Conservation (phyloP, 2,329 filamentous ascomycete genomes). For the Parascedosporium putredinis region DNA sequence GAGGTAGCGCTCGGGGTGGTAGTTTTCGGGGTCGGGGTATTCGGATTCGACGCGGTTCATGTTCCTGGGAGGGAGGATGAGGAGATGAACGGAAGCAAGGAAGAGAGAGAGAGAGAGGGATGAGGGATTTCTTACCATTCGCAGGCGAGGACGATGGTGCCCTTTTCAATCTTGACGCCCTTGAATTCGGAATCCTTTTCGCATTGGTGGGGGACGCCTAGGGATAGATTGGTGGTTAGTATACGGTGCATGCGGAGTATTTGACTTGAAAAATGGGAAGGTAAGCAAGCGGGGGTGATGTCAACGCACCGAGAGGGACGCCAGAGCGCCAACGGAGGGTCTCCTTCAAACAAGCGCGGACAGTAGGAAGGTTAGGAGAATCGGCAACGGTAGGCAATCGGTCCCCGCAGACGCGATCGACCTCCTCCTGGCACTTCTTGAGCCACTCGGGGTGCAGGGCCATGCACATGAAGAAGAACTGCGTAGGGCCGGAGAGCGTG, state of each 20-base stretch:
- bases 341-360: conserved; percentile 47
- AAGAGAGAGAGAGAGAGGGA: not conserved
- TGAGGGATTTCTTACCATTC: conserved; percentile 30
- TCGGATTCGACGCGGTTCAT: conserved; percentile 47
- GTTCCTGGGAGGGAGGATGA: conserved; percentile 24
- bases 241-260: not conserved
- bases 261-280: too few species aligned
- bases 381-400: conserved; percentile 41
- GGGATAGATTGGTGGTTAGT: not conserved
- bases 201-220: conserved; percentile 36
- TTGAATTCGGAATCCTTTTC: conserved; percentile 34
- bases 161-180: conserved; percentile 36
- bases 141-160: conserved; percentile 37
- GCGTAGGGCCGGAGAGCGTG: conserved; percentile 36
- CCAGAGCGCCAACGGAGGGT: conserved; percentile 47
- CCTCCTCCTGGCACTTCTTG: conserved; percentile 42
- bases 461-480: conserved; percentile 44
- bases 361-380: conserved; percentile 37
- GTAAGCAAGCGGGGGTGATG: too few species aligned
- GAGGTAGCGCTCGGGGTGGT: conserved; percentile 52
- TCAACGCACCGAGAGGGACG: conserved; percentile 38
- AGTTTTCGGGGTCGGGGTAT: conserved; percentile 55
- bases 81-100: too few species aligned
- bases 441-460: conserved; percentile 42
- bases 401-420: conserved; percentile 44